Evolutionary conservation across 306 rosid species (phyloP), one percentile per base, ranked within the genome.

Genomic region (Malus orientalis): DNA sequence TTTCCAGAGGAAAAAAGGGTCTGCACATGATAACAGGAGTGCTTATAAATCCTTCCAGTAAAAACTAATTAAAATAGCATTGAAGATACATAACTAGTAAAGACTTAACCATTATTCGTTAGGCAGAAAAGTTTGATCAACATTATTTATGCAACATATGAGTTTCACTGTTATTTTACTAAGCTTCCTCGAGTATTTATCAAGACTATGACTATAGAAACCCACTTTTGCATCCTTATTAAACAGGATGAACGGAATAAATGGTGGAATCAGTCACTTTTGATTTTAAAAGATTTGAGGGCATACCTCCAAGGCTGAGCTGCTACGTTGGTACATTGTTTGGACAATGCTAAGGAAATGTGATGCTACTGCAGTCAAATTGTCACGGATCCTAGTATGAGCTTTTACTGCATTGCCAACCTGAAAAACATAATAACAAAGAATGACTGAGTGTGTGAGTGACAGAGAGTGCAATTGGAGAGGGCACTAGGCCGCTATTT

Each of bases 321-420:
- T 86, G 86, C 96, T 92, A 29, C 99, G 93, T 80, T 91, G 90
- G 59, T 88, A 82, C 99, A 96, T 91, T 70, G 96, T 92, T 81
- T 83, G 80, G 71, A 86, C 85, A 78, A 96, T 92, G 85, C 86
- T 85, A 60, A 96, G 88, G 81, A 92, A 92, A 80, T 96, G 97
- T 79, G 92, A 86, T 68, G 84, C 44, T 42, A 86, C 92, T 45
- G 88, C 78, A 66, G 93, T 74, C 69, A 92, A 75, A 83, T 69
- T 80, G 67, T 89, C 83, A 84, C 71, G 87, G 62, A 91, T 85
- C 84, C 87, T 73, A 74, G 93, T 88, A 82, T 89, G 91, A 70
- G 96, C 87, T 70, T 72, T 87, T 71, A 92, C 75, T 79, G 97
- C 97, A 87, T 95, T 95, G 67, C 82, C 76, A 60, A 90, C 97